Evolutionary conservation across 1,284 basidiomycete species (phyloP), one percentile per base, ranked within the genome.

Genomic region (Apiotrichum siamense): DNA sequence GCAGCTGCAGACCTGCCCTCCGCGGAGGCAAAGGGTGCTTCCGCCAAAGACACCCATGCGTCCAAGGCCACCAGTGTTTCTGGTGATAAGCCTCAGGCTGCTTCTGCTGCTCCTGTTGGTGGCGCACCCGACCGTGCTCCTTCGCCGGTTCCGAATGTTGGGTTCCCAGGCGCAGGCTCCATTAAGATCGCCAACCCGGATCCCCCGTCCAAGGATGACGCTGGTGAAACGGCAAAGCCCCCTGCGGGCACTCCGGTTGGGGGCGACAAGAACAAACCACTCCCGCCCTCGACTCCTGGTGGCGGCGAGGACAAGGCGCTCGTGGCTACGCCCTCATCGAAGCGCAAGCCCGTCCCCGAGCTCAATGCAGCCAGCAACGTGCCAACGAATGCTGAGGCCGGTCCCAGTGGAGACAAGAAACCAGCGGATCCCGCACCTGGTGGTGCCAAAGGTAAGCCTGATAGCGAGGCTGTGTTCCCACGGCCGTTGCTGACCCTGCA

Each of bases 331-430:
- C 27, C 41, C 13, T 21, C 41, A n/a, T n/a, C 18, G 27, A 38
- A 43, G 27, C 41, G 42, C 35, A 50, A 50, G 42, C 33, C 48
- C 3, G 48, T 50, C 2, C 42, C 27, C 9, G 38, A 33, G 17
- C 5, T 20, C 7, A 29, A 29, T 7, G 24, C 15, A 17, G 38
- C 35, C 38, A 29, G 31, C 29, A 48, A 41, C 31, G 38, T 41
- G 13, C 13, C 44, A 7, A 21, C 26, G 10, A 23, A 29, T 20
- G 39, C 12, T 18, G 25, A 24, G 31, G 45, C 18, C 12, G 32
- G 9, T 26, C 5, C 29, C 42, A 13, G 18, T 11, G 18, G 17
- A 18, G 25, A 15, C 27, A 25, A n/a, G 11, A 4, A 13, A 12
- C 11, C 21, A 6, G 38, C 10, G 11, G 18, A 24, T 7, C n/a